These are phyloP conservation scores for Penicillium dipodomyicola DNA, from an alignment of 495 filamentous ascomycete species.

Conservation along the genomic window DNA sequence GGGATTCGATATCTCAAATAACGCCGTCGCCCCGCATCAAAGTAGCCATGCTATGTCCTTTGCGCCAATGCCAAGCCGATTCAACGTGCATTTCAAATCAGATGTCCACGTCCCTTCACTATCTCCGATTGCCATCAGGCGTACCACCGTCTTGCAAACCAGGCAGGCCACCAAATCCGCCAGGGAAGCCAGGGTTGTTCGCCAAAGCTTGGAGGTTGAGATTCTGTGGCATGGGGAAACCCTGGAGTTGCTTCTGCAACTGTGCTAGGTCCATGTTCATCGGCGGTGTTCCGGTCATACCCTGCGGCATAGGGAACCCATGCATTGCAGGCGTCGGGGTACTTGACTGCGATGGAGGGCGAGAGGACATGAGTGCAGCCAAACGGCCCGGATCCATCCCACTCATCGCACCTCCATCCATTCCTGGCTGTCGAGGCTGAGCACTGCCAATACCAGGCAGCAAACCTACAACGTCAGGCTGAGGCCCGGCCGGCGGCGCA, in stretches of 20 bases:
- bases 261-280: constrained; percentile 67
- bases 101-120: constrained; percentile 7
- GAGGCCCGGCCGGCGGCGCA: constrained; percentile 30
- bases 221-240: constrained; percentile 38
- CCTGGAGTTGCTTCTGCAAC: constrained; percentile 55
- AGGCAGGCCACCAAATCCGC: constrained; percentile 42
- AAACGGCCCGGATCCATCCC: constrained; percentile 54
- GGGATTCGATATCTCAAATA: constrained; percentile 23
- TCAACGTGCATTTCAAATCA: constrained; percentile 7
- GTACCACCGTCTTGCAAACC: constrained; percentile 42
- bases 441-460: constrained; percentile 51
- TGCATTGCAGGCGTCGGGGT: constrained; percentile 32
- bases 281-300: constrained; percentile 46
- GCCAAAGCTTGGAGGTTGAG: constrained; percentile 48
- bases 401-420: constrained; percentile 47
- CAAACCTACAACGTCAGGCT: constrained; percentile 37
- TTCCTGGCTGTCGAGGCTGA: constrained; percentile 50
- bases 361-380: constrained; percentile 46
- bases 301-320: constrained; percentile 47
- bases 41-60: constrained; percentile 23
- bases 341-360: constrained; percentile 38
- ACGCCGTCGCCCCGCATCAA: constrained; percentile 20
- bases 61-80: constrained; percentile 24
- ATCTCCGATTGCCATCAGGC: constrained; percentile 40
- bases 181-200: constrained; percentile 37